Evolutionary conservation across 495 filamentous ascomycete species (phyloP), one percentile per base, ranked within the genome.

Genomic region (Apiosordaria backusii): DNA sequence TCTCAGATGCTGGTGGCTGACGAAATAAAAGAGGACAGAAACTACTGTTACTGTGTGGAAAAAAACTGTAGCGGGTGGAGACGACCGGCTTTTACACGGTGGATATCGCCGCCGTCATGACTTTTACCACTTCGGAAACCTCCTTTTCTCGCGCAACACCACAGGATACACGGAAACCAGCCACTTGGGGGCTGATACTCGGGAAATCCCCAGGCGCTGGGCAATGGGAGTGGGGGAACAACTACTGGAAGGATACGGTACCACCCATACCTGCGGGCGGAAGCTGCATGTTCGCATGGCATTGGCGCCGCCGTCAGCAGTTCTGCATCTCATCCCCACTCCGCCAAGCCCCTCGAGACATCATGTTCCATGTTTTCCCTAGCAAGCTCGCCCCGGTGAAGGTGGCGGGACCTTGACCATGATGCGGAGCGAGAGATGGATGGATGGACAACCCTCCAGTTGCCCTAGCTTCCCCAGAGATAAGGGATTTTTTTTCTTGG

Each of bases 401-500:
- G 35, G 35, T 18, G 35, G 35, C 35, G 35, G 35, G 35, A 45
- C 35, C 35, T 45, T 7, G 16, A 15, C 35, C 35, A 13, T 45
- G 35, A 45, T 45, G 35, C 35, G 35, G 1, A 45, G 35, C 35
- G 35, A 45, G 35, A 18, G 35, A 45, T 45, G 35, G 35, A 35
- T 35, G 29, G 35, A 45, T 45, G 35, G 35, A 0, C 35, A 45
- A 45, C 35, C 35, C 60, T 72, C 68, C 62, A 67, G 63, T 68
- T 60, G 58, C 61, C 67, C 65, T 58, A 72, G 63, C 60, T 64
- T 62, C 59, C 35, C 57, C 67, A 75, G 61, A 74, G 73, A 75
- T 75, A 75, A 75, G 72, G 67, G 65, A 71, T 61, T 71, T 70
- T 67, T 60, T 69, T 65, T 67, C 35, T 35, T 55, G 59, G 45